Evolutionary conservation across 306 rosid species (phyloP), one percentile per base, ranked within the genome.

Genomic region (Gastrolobium bilobum): DNA sequence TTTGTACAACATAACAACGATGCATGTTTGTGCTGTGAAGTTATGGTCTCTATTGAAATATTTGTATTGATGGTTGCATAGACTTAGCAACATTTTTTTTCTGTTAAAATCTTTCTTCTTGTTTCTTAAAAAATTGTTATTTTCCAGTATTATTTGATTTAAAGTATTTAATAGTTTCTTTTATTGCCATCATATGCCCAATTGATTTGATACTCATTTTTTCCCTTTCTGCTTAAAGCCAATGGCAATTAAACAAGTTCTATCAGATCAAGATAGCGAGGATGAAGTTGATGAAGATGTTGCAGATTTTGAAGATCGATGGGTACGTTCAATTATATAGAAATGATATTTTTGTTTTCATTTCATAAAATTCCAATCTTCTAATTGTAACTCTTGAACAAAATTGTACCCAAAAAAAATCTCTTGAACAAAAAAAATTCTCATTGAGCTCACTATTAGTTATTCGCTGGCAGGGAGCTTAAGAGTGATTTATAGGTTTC

Each of bases 211-310:
- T 69, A 11, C 11, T 77, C 30, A 83, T 71, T 68, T 37, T 72
- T 73, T 30, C n/a, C 39, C 6, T 13, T 68, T 74, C 39, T 84
- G 33, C 77, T 74, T 90, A 82, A 85, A 93, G 98, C 97, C 93
- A 20, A 93, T 93, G 97, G 61, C 82, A 48, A 63, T 42, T 76
- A 94, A 93, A 60, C 93, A 93, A 86, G 93, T 93, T 64, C 81
- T 91, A 71, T 89, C 98, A 13, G 97, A 93, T 70, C 85, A 87
- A 81, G 97, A 93, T 72, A 93, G 97, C 60, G 98, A 93, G 77
- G 96, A 93, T 86, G 98, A 93, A 86, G 91, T 93, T 58, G 98
- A 93, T 69, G 97, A 93, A 33, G 97, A 91, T 70, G 98, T 93
- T 72, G 97, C 97, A 48, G 93, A 93, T 83, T 82, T 88, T 58